Evolutionary conservation across 2,329 filamentous ascomycete genomes (phyloP).

Genomic region (Botrytis fragariae): DNA sequence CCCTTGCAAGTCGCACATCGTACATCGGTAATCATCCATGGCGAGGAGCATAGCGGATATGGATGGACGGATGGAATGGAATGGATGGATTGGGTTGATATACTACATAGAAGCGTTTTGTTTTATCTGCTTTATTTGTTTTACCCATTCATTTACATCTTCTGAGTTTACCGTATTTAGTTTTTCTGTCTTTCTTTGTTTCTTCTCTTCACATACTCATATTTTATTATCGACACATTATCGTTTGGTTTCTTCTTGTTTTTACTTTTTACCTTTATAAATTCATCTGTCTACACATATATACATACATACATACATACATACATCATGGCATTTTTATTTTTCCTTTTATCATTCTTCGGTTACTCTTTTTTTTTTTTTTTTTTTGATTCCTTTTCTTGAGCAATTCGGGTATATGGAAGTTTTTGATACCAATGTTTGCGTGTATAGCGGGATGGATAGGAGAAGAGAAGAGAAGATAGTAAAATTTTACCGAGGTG

Average conservation of each 20-base stretch:
- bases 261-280: neutral
- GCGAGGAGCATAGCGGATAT: neutral
- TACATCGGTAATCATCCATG: neutral
- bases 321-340: neutral
- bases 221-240: neutral
- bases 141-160: neutral
- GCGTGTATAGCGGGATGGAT: neutral
- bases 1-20: neutral
- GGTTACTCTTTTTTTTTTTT: neutral
- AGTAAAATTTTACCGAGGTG: neutral
- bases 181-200: neutral
- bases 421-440: conserved; percentile 18
- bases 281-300: neutral
- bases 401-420: neutral
- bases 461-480: neutral
- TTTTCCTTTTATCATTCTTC: neutral
- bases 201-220: neutral
- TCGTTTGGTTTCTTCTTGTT: neutral
- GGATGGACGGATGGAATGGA: neutral
- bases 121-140: neutral
- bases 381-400: neutral
- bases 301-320: neutral
- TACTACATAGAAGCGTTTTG: conserved; percentile 14
- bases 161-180: neutral
- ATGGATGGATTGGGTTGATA: neutral